Percentiles rank a stretch among this genome's conserved stretches.
phyloP scores from a whole-genome alignment of 129 eudicot species.

The Tagetes patula region DNA sequence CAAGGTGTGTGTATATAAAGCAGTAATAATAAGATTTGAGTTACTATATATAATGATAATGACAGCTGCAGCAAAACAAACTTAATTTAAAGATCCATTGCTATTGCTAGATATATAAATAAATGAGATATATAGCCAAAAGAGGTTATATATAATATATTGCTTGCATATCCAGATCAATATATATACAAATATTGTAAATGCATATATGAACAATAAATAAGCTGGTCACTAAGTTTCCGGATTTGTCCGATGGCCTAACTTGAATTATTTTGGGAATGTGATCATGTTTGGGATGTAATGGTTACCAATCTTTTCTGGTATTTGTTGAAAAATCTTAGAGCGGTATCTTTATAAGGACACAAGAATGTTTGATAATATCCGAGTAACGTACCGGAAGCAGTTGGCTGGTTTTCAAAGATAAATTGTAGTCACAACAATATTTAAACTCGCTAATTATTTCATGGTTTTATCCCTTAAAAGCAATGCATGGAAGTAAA shows the following conservation, averaged over 20 bases:
- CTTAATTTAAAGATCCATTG: neutral
- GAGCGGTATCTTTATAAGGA: neutral
- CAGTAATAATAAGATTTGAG: neutral
- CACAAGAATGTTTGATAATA: neutral
- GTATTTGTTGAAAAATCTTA: neutral
- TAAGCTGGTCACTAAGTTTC: no score
- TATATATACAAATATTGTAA: no score
- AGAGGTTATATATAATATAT: neutral
- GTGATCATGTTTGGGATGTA: neutral
- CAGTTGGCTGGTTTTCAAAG: neutral
- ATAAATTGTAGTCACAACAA: no score
- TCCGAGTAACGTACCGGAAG: no score
- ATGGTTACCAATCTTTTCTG: neutral
- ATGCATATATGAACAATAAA: no score
- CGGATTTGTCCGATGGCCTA: neutral
- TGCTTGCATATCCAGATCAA: neutral
- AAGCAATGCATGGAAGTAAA: neutral
- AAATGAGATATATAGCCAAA: neutral
- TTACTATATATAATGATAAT: no score
- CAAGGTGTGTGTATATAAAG: neutral
- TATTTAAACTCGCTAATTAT: no score
- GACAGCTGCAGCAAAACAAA: neutral
- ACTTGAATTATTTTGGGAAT: neutral
- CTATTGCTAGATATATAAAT: neutral
- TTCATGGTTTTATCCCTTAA: no score